Conservation (phyloP, 371 early-diverging fungal species). For the Mortierella sp. region DNA sequence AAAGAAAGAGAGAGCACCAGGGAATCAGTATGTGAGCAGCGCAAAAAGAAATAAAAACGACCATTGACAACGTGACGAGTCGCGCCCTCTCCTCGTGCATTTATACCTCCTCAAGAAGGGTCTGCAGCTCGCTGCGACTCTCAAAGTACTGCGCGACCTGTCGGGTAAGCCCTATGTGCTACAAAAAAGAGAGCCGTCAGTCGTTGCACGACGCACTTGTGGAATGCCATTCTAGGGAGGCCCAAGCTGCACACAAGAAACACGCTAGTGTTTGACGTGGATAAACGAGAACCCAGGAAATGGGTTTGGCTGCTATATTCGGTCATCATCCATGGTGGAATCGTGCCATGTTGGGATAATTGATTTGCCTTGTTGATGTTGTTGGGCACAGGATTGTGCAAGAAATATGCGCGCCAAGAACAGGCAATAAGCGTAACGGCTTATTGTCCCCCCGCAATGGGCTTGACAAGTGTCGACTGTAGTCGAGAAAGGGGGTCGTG, state of each 20-base stretch:
- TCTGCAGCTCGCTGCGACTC: slow-evolving; percentile 36
- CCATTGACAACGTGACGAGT: background rate
- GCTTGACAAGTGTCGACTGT: background rate
- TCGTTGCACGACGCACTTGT: background rate
- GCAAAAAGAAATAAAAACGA: background rate
- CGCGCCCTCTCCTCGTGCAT: too few species aligned
- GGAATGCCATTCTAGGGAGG: background rate
- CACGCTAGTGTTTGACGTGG: too few species aligned
- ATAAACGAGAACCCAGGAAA: too few species aligned
- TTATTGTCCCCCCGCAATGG: background rate
- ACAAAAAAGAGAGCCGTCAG: background rate
- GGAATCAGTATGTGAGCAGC: slow-evolving; percentile 4
- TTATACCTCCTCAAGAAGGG: slow-evolving; percentile 39
- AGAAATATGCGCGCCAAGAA: background rate
- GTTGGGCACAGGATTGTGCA: too few species aligned
- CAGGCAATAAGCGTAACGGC: background rate
- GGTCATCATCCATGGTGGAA: background rate
- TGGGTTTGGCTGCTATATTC: background rate
- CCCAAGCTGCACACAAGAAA: background rate
- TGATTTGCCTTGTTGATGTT: too few species aligned
- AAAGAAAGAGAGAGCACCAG: background rate
- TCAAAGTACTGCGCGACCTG: slow-evolving; percentile 54
- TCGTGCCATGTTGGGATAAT: too few species aligned
- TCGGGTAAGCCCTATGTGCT: slow-evolving; percentile 53
- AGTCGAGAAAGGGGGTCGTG: background rate